Base-by-base conservation (phyloP, 2,329 filamentous ascomycete species). In the Zopfia rhizophila region DNA sequence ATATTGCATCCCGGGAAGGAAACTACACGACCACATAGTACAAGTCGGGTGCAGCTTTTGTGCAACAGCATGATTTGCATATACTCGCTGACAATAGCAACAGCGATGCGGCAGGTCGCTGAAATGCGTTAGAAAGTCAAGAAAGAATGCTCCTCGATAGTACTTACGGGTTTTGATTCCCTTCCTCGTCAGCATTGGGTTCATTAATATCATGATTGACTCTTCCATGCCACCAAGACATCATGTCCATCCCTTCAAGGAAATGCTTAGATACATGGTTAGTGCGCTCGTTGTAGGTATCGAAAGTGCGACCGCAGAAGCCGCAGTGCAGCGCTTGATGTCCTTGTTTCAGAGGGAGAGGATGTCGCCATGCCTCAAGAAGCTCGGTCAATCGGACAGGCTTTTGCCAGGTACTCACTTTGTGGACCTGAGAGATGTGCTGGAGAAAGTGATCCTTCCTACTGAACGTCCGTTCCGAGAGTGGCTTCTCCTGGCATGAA, bases 401-500 rank as follows among this genome's bases (percentile, higher is more conserved):
- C 27, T 48, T 75, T 68, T 56, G 83, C 2, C 45, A 38, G 3
- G 55, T 54, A 25, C 48, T 59, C 17, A 73, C 68, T 53, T 74
- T 72, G 56, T 80, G 78, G 58, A 77, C 75, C 46, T 78, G 65
- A 21, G 74, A 69, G 16, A 80, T 66, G 53, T 80, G 78, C 52
- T 80, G 77, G 29, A 76, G 72, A 35, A 80, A 75, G 46, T 79
- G 73, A 55, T 80, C 78, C 53, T 80, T 78, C 27, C 76, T 69
- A 37, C 74, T 76, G 51, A 80, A 80, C 1, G 76, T 78, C 21
- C 79, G 78, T 60, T 87, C 84, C 35, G 75, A 70, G 4, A 75
- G 52, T 3, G 74, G 73, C 60, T 82, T 78, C 60, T 86, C 83
- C 48, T 82, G 81, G 60, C 86, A 89, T 5, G 80, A 68, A 23